A percentile compares a stretch with the other conserved stretches of the same genome.
Evolutionary conservation across 106 monocot species (phyloP).

Genomic region (Triglochin maritima): DNA sequence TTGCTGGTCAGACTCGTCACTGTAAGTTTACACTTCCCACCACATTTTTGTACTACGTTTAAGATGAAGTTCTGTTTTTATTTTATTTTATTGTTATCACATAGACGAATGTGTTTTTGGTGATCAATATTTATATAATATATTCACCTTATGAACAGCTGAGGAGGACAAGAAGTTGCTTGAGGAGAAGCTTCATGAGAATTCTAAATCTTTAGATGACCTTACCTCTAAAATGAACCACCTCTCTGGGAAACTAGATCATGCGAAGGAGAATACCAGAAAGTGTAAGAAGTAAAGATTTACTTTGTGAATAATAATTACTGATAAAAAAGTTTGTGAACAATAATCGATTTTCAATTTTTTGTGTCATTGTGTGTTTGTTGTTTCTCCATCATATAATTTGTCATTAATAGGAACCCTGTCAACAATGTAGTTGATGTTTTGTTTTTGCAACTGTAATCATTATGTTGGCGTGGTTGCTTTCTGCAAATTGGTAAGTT

Average conservation of each 20-base stretch:
- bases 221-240: constrained; percentile 38
- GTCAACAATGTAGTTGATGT: too few species aligned
- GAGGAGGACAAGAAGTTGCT: constrained; percentile 81
- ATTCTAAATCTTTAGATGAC: constrained; percentile 59
- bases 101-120: too few species aligned
- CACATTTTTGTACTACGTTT: not conserved
- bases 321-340: too few species aligned
- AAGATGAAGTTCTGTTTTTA: not conserved
- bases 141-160: constrained; percentile 21
- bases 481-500: not conserved
- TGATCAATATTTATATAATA: not conserved
- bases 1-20: constrained; percentile 47
- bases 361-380: too few species aligned
- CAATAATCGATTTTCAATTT: too few species aligned
- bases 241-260: constrained; percentile 46
- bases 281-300: constrained; percentile 21
- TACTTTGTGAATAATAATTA: not conserved
- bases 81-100: too few species aligned
- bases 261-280: constrained; percentile 41
- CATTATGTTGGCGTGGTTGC: not conserved
- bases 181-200: constrained; percentile 50
- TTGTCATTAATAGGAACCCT: too few species aligned
- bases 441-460: not conserved
- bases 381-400: too few species aligned
- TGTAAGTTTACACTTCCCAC: constrained; percentile 24